These are phyloP conservation scores for Przewalskia tangutica DNA, from an alignment of 257 asterid genomes.

Conservation along the genomic window DNA sequence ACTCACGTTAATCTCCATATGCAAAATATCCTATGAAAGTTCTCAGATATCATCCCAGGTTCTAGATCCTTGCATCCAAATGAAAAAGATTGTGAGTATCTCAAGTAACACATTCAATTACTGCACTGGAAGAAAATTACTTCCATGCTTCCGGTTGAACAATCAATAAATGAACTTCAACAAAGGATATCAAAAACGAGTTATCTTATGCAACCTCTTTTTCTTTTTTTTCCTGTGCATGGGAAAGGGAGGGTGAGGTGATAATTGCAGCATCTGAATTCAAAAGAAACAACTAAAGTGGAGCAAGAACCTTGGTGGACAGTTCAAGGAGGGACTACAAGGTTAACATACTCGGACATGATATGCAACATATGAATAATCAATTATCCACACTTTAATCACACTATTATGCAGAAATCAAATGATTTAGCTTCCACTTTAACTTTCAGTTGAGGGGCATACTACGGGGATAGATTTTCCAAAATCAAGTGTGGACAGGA, in stretches of 20 bases:
- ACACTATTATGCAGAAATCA: no score
- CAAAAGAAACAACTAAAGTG: not conserved
- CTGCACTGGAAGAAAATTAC: no score
- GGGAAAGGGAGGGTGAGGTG: not conserved
- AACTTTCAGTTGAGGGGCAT: no score
- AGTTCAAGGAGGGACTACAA: not conserved
- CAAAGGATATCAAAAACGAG: no score
- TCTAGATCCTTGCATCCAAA: constrained; percentile 5
- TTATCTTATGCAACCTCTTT: not conserved
- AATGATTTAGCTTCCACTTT: no score
- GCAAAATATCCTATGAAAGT: not conserved
- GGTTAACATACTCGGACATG: not conserved
- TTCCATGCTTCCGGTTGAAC: no score
- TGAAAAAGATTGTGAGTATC: not conserved
- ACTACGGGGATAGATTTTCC: no score
- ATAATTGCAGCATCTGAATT: not conserved
- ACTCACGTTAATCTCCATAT: not conserved
- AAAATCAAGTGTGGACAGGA: no score
- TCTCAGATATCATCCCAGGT: not conserved
- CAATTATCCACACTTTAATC: no score
- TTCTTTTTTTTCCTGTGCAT: not conserved
- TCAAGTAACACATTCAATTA: no score
- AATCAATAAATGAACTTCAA: no score
- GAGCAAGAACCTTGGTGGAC: not conserved
- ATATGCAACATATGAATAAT: not conserved